phyloP scores from a whole-genome alignment of 106 monocot species.

The Allium fistulosum region DNA sequence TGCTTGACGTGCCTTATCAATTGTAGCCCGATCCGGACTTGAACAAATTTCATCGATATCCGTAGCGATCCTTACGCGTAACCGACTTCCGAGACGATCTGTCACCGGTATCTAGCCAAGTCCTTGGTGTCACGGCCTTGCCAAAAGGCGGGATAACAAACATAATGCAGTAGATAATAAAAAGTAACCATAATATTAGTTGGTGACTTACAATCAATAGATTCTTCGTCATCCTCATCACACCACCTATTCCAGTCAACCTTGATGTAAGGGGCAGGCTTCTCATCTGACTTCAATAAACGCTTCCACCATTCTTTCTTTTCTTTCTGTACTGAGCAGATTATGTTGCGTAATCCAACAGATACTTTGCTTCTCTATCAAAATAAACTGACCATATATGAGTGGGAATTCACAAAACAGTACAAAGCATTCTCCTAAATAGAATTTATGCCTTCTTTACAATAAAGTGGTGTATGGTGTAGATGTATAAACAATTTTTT shows the following conservation, averaged over 20 bases:
- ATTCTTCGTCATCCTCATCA: conserved; percentile 89
- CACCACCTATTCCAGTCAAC: conserved; percentile 98
- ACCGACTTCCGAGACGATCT: too few species aligned
- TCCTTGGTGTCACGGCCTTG: too few species aligned
- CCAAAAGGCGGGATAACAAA: too few species aligned
- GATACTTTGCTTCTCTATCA: conserved; percentile 50
- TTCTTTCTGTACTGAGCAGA: conserved; percentile 77
- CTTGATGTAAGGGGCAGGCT: conserved; percentile 90
- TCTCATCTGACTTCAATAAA: conserved; percentile 75
- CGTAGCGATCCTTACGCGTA: too few species aligned
- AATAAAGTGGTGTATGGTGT: too few species aligned
- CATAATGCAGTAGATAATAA: background rate
- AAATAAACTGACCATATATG: conserved; percentile 4
- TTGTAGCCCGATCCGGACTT: too few species aligned
- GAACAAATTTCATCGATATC: too few species aligned
- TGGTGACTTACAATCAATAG: conserved; percentile 21
- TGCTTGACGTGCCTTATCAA: too few species aligned
- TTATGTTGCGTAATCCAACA: conserved; percentile 73
- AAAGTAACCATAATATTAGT: background rate
- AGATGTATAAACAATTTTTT: too few species aligned
- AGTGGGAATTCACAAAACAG: background rate
- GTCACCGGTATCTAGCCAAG: too few species aligned
- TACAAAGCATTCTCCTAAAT: background rate
- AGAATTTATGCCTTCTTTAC: too few species aligned
- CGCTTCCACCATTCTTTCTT: conserved; percentile 89